phyloP scores from a whole-genome alignment of 179 eudicot genomes.

The Gypsophila paniculata region DNA sequence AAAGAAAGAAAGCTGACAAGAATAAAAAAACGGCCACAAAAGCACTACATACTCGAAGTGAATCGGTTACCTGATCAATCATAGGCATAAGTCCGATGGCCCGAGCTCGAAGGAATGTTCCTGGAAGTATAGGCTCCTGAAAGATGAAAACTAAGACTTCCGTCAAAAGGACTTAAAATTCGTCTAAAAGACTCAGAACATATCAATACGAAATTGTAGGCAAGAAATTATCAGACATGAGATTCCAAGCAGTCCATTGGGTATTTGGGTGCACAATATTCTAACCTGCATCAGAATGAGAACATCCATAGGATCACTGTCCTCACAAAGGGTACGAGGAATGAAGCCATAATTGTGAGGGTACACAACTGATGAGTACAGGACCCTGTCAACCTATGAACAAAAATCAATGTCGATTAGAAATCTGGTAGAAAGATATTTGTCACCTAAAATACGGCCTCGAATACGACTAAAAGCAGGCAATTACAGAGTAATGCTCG shows the following conservation, averaged over 20 bases:
- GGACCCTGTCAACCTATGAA: conserved; percentile 71
- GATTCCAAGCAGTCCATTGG: neutral
- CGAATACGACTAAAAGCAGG: too few relatives aligned
- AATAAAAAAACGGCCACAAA: neutral
- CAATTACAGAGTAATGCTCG: too few relatives aligned
- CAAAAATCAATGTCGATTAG: conserved; percentile 15
- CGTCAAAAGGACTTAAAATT: neutral
- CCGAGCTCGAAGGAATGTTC: conserved; percentile 84
- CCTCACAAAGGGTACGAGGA: conserved; percentile 86
- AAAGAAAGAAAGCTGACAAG: neutral
- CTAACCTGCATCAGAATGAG: conserved; percentile 86
- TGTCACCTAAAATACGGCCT: neutral
- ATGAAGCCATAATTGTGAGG: conserved; percentile 94
- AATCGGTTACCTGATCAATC: conserved; percentile 82
- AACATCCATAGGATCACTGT: conserved; percentile 86
- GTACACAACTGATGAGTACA: conserved; percentile 89
- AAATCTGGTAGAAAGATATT: too few relatives aligned
- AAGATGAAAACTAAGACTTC: conserved; percentile 6
- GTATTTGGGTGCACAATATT: neutral
- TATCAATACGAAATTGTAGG: neutral
- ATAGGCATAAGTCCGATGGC: conserved; percentile 96
- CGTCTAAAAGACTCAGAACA: neutral
- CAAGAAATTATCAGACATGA: neutral
- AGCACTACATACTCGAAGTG: neutral
- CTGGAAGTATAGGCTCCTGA: conserved; percentile 83